Percentiles rank a stretch among this genome's conserved stretches.
Conservation (phyloP, 2,329 filamentous ascomycete genomes). For the Epicoccum nigrum region DNA sequence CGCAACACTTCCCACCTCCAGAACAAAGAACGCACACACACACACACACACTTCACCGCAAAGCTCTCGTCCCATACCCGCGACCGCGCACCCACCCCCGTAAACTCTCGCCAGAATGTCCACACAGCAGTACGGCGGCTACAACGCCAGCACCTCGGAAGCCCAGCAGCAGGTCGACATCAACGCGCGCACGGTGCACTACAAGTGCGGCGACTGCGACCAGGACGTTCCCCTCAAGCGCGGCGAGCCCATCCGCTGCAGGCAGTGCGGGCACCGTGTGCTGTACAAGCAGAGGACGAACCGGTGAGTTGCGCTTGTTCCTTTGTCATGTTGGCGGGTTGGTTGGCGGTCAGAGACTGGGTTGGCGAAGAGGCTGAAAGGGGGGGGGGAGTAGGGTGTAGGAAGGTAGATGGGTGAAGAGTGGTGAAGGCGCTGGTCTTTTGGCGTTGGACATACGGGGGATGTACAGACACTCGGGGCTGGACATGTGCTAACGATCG, state of each 20-base stretch:
- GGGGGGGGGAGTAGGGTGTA: not conserved
- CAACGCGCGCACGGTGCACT: slow-evolving; percentile 54
- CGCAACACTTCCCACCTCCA: not conserved
- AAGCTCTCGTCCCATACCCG: not conserved
- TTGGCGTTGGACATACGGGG: too few relatives aligned
- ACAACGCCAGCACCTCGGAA: slow-evolving; percentile 19
- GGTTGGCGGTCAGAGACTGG: not conserved
- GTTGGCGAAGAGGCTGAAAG: not conserved
- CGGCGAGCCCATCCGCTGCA: slow-evolving; percentile 82
- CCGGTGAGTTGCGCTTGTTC: slow-evolving; percentile 70
- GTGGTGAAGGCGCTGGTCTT: too few relatives aligned
- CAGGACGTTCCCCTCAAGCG: slow-evolving; percentile 75
- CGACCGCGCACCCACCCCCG: not conserved
- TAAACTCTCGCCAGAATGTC: slow-evolving; percentile 5
- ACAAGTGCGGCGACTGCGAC: slow-evolving; percentile 82
- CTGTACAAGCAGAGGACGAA: slow-evolving; percentile 98
- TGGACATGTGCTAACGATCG: slow-evolving; percentile 21
- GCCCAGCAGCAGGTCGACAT: slow-evolving; percentile 46
- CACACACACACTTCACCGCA: not conserved
- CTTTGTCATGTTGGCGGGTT: not conserved
- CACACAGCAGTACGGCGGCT: slow-evolving; percentile 18
- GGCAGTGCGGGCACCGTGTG: slow-evolving; percentile 92
- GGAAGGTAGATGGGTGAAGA: not conserved
- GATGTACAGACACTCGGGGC: too few relatives aligned
- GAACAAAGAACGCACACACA: too few relatives aligned